Conservation (phyloP, 2,329 filamentous ascomycete species). For the Shiraia sp. region DNA sequence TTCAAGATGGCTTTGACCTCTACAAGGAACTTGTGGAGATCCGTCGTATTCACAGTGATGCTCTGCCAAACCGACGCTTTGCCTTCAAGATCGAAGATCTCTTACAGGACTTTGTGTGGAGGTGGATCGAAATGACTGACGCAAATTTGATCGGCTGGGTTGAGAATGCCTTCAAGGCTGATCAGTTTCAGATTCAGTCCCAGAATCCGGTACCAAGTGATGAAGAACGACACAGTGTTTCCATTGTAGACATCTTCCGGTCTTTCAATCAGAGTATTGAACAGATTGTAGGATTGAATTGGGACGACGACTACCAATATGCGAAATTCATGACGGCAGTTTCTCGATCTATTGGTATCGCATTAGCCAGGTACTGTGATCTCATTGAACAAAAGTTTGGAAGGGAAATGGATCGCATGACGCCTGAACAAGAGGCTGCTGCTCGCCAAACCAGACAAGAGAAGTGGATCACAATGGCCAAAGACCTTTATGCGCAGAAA, state of each 20-base stretch:
- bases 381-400: conserved; percentile 82
- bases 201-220: conserved; percentile 69
- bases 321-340: conserved; percentile 97
- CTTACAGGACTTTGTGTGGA: conserved; percentile 91
- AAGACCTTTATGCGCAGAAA: conserved; percentile 88
- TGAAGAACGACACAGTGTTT: conserved; percentile 87
- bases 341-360: conserved; percentile 79
- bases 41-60: conserved; percentile 75
- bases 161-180: conserved; percentile 87
- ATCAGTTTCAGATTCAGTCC: conserved; percentile 77
- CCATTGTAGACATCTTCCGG: conserved; percentile 89
- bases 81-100: conserved; percentile 85
- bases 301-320: conserved; percentile 91
- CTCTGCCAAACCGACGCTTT: conserved; percentile 72
- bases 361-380: conserved; percentile 89
- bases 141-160: conserved; percentile 80
- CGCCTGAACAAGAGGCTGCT: conserved; percentile 81
- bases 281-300: conserved; percentile 81
- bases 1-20: conserved; percentile 91
- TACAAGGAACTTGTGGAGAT: conserved; percentile 89
- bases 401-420: conserved; percentile 90
- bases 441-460: conserved; percentile 82
- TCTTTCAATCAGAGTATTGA: conserved; percentile 92
- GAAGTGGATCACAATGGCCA: conserved; percentile 89
- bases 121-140: conserved; percentile 86